Evolutionary conservation across 768 basidiomycete genomes (phyloP), one percentile per base, ranked within the genome.

Genomic region (Hydnomerulius pinastri): DNA sequence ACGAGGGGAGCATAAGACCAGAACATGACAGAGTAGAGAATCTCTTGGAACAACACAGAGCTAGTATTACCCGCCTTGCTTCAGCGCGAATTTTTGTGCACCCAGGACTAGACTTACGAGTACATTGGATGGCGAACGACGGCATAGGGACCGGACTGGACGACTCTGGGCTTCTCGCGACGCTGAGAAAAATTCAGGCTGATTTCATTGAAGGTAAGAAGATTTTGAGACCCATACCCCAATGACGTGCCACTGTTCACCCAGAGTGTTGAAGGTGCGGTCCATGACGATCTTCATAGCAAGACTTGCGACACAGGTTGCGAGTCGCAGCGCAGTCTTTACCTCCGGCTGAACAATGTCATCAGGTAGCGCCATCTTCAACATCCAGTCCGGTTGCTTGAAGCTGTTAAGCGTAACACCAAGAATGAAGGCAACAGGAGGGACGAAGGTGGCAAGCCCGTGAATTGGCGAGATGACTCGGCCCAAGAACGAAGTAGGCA

Each of bases 111-210:
- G 23, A 57, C 67, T 46, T 48, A 71, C 70, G 57, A 61, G 48
- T 73, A 73, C 11, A 50, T 46, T 3, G 72, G 72, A 43, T 73
- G 73, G 30, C 73, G 72, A 28, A 73, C 65, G 24, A 70, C 40
- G 7, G 65, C 50, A 47, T 74, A 73, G 4, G 71, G 72, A 2
- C 72, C 72, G 6, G 54, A 60, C 29, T 61, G 55, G 4, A 62
- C 58, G 49, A 69, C 6, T 27, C 51, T 63, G 0, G 63, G 55
- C 43, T 71, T 73, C 50, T 66, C 70, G 32, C 64, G 45, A 43
- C 56, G 27, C 69, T 69, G 8, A 56, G 42, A 51, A 30, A 17
- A 10, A 35, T 17, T 25, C 25, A 38, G 20, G n/a, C 42, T 12
- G n/a, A 32, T n/a, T 8, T 46, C 20, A 32, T 24, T 38, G 17